Evolutionary conservation across 2,329 filamentous ascomycete species (phyloP).

Genomic region (Botrytis squamosa): DNA sequence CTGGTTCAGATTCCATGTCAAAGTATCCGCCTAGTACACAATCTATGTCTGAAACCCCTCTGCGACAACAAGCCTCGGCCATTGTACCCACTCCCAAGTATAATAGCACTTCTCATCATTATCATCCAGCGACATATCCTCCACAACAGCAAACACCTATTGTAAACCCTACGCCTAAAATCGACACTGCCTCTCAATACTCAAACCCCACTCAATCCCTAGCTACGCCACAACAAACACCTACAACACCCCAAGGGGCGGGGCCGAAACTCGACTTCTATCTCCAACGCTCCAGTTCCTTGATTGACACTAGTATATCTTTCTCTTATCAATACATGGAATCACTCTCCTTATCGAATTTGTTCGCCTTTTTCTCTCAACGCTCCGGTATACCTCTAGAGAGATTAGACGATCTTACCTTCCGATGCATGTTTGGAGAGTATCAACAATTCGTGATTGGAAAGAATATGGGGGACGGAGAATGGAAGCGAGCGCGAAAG

Average conservation of each 20-base stretch:
- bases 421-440: conserved; percentile 21
- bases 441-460: conserved; percentile 17
- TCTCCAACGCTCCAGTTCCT: conserved; percentile 4
- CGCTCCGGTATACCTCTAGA: neutral
- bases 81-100: neutral
- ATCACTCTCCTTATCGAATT: neutral
- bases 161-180: neutral
- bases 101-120: neutral
- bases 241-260: neutral
- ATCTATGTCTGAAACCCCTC: neutral
- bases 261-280: conserved; percentile 18
- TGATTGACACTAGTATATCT: conserved; percentile 1
- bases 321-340: conserved; percentile 10
- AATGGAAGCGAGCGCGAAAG: conserved; percentile 15
- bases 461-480: conserved; percentile 12
- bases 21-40: neutral
- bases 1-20: neutral
- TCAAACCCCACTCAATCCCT: neutral
- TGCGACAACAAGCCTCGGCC: neutral
- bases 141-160: neutral
- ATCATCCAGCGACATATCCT: neutral
- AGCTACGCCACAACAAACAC: conserved; percentile 7
- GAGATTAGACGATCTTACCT: conserved; percentile 7
- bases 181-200: neutral
- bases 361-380: conserved; percentile 16